A percentile compares a stretch with the other conserved stretches of the same genome.
These are phyloP conservation scores for Nepenthes mirabilis DNA, from an alignment of 148 eudicot species.

Conservation along the genomic window DNA sequence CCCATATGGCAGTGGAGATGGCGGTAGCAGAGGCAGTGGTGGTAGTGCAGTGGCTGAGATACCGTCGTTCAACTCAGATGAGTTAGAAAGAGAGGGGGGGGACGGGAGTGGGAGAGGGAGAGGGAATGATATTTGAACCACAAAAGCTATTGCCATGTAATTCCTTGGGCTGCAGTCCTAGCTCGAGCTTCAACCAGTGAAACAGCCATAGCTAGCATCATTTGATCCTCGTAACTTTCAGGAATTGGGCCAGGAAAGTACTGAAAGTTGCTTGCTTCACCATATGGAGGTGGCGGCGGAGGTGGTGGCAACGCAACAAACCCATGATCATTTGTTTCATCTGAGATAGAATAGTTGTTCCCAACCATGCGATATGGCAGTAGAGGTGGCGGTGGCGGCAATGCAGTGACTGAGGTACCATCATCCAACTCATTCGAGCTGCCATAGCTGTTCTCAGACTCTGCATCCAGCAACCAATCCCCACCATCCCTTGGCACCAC, in stretches of 20 bases:
- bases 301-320: conserved; percentile 5
- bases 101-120: background rate
- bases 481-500: background rate
- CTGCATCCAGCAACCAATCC: conserved; percentile 46
- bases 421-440: conserved; percentile 36
- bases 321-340: conserved; percentile 7
- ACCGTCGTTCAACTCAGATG: conserved; percentile 20
- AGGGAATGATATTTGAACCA: background rate
- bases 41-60: background rate
- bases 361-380: conserved; percentile 9
- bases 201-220: conserved; percentile 93
- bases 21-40: conserved; percentile 2
- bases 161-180: conserved; percentile 44
- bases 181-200: conserved; percentile 76
- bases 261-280: conserved; percentile 18
- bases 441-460: conserved; percentile 36
- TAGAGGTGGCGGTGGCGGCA: conserved; percentile 5
- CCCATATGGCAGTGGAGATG: conserved; percentile 13
- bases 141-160: conserved; percentile 56
- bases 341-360: conserved; percentile 11
- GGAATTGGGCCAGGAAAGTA: conserved; percentile 33
- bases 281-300: conserved; percentile 18
- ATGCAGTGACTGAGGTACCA: background rate
- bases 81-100: too few relatives aligned
- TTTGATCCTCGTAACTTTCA: conserved; percentile 76